A percentile compares a stretch with the other conserved stretches of the same genome.
Conservation (phyloP, 2,329 filamentous ascomycete genomes). For the Pestalotiopsis sp. region DNA sequence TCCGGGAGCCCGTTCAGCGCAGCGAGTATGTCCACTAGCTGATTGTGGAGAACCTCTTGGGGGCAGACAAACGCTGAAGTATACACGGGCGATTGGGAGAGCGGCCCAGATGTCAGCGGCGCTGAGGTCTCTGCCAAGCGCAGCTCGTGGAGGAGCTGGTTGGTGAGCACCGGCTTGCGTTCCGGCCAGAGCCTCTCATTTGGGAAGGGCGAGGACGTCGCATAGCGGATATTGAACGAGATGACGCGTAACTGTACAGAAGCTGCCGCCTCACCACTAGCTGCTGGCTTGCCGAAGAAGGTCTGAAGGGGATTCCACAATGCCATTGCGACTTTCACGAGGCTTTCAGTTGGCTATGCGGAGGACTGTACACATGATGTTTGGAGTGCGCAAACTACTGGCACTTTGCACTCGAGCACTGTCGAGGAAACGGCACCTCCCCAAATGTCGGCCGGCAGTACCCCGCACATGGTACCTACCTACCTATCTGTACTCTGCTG, state of each 20-base stretch:
- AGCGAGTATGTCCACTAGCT: conserved; percentile 58
- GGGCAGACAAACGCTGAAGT: conserved; percentile 59
- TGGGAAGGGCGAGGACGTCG: conserved; percentile 50
- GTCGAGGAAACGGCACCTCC: too few species aligned
- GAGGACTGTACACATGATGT: too few species aligned
- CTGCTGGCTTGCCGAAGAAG: neutral
- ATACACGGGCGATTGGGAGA: conserved; percentile 45
- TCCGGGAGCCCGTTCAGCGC: neutral
- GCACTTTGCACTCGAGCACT: too few species aligned
- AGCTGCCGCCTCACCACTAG: neutral
- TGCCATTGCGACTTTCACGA: neutral
- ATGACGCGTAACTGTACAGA: conserved; percentile 52
- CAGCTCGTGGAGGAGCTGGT: conserved; percentile 43
- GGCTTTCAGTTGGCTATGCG: neutral
- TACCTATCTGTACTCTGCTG: too few species aligned
- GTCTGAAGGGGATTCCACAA: neutral
- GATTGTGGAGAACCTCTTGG: conserved; percentile 67
- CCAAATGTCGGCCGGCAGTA: too few species aligned
- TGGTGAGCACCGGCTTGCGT: conserved; percentile 57
- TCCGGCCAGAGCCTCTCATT: conserved; percentile 63
- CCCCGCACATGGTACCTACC: too few species aligned
- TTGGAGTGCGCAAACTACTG: too few species aligned
- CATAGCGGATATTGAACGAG: conserved; percentile 72
- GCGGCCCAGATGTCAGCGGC: conserved; percentile 46
- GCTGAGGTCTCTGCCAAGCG: conserved; percentile 25